Evolutionary conservation across 2,329 filamentous ascomycete genomes (phyloP).

Genomic region (Fusarium globosum): DNA sequence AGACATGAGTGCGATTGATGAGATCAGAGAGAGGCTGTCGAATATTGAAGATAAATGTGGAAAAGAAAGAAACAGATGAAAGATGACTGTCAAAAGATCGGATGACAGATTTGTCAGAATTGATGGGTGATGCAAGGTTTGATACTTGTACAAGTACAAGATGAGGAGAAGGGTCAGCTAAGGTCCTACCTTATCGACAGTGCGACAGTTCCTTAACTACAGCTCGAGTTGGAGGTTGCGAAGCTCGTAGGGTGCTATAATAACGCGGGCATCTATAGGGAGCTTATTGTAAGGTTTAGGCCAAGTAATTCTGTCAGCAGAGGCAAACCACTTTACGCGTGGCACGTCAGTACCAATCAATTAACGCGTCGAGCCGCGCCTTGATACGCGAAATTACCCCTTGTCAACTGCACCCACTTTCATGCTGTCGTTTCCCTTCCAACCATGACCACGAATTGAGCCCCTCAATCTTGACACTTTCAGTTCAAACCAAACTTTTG

Average conservation of each 20-base stretch:
- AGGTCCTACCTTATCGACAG: not conserved
- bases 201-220: not conserved
- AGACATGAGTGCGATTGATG: constrained; percentile 45
- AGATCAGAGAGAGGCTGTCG: not conserved
- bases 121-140: constrained; percentile 20
- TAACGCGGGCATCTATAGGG: constrained; percentile 6
- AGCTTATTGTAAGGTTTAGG: rapidly evolving
- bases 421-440: constrained; percentile 33
- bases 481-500: constrained; percentile 8
- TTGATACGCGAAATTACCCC: constrained; percentile 43
- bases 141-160: constrained; percentile 6
- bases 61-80: not conserved
- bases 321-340: constrained; percentile 52
- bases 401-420: constrained; percentile 32
- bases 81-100: not conserved
- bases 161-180: constrained; percentile 20
- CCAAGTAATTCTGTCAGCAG: constrained; percentile 5
- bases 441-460: constrained; percentile 32
- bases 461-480: constrained; percentile 38
- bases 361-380: constrained; percentile 57
- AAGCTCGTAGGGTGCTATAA: constrained; percentile 21
- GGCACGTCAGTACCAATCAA: constrained; percentile 49
- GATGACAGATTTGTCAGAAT: not conserved
- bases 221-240: constrained; percentile 2
- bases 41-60: not conserved